Base-by-base conservation (phyloP, 2,329 filamentous ascomycete species). In the Emericellopsis atlantica region DNA sequence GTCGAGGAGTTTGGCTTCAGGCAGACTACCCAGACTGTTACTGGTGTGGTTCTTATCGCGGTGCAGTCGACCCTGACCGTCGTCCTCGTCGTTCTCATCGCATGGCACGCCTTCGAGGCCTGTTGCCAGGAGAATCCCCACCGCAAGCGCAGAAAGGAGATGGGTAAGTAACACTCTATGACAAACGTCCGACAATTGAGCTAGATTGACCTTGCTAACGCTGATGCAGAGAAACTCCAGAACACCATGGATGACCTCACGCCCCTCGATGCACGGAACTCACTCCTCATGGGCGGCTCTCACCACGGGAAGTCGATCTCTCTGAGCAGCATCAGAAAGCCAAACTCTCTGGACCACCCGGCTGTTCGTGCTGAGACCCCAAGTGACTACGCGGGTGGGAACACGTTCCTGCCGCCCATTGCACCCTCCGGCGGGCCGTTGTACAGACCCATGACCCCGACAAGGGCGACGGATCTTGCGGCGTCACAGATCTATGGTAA, bases 11-110 rank as follows among this genome's bases (percentile, higher is more conserved):
- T 98, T 41, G 85, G 84, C 43, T 81, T 98, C 50, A 74, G 79
- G 6, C 81, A 95, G 60, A 94, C 89, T 9, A 95, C 90, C 9
- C 87, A 95, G 67, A 96, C 92, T 0, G 76, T 96, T 39, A 90
- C 86, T 14, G 92, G 92, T 42, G 77, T 96, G n/a, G 85, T 88
- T 14, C 72, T 98, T 44, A 92, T 96, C 49, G 86, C 81, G n/a
- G 73, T 96, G 5, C 92, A 98, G 62, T 85, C 85, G 0, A 75
- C 81, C 0, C 66, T 98, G 49, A 94, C 89, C 6, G 88, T 75
- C 46, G 61, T 87, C 21, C 70, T 98, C 43, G 89, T 86, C 4
- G 83, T 96, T 40, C 70, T 96, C 24, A 94, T 98, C 51, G 74
- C 76, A 10, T 84, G 89, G 66, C 96, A 96, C 55, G 86, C 86